Base-by-base conservation (phyloP, 192 early-diverging fungal genomes). In the Geranomyces michiganensis region DNA sequence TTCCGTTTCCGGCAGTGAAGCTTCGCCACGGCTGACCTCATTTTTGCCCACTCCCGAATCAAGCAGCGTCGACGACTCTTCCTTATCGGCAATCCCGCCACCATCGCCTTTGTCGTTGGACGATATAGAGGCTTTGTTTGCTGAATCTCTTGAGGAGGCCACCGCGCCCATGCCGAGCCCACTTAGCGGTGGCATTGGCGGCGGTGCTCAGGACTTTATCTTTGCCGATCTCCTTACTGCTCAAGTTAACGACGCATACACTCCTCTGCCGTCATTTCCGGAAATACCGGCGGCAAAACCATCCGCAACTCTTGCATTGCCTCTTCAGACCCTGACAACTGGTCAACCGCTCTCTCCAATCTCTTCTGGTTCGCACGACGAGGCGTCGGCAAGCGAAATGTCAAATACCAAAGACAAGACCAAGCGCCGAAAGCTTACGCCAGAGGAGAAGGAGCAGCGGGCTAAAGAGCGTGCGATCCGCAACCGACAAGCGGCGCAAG, bases 401-500 rank as follows among this genome's bases (percentile, higher is more conserved):
- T 15, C 51, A 19, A 55, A 70, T n/a, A 12, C 32, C 14, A 29
- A 46, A 31, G 44, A 47, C 41, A 56, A 22, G 17, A 43, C 51
- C 17, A 65, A 67, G 56, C 26, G 56, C 5, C 73, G 65, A 3
- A 74, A 74, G 48, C 65, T 77, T 5, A 62, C 76, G 5, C 43
- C 63, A 26, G 76, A 77, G 32, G 76, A 77, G 53, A 73, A 73
- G 33, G 76, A 77, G 21, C 30, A 73, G 33, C 79, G 55, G 51
- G 47, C 56, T 2, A 53, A 68, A 41, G 64, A 67, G 26, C 62
- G 90, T 64, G 82, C 89, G 17, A 68, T 92, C 41, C 82, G 88
- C 29, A 92, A 92, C 77, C 85, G 90, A 4, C 83, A 83, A 30
- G 90, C 90, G 12, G 90, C 90, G 31, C 90, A 92, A 72, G 88